Conservation (phyloP, 2,329 filamentous ascomycete genomes). For the Penicillium sp. region DNA sequence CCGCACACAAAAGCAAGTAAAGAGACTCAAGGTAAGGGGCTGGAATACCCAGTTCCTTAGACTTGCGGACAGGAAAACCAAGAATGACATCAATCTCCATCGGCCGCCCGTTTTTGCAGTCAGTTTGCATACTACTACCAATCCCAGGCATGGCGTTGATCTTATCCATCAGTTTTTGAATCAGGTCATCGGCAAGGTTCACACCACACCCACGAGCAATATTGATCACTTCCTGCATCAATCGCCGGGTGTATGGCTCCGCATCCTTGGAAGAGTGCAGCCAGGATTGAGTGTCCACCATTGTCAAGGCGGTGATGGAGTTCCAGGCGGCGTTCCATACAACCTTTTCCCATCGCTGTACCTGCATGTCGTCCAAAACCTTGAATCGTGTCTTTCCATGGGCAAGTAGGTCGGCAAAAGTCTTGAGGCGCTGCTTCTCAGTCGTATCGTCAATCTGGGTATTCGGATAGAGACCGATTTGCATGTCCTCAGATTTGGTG, state of each 20-base stretch:
- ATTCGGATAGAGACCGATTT: slow-evolving; percentile 56
- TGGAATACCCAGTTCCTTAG: slow-evolving; percentile 39
- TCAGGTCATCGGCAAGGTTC: slow-evolving; percentile 35
- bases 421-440: slow-evolving; percentile 42
- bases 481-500: slow-evolving; percentile 54
- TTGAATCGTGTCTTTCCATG: slow-evolving; percentile 43
- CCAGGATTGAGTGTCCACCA: slow-evolving; percentile 45
- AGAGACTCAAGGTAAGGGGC: slow-evolving; percentile 43
- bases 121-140: slow-evolving; percentile 49
- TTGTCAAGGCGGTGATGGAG: slow-evolving; percentile 44
- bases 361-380: slow-evolving; percentile 37
- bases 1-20: slow-evolving; percentile 32
- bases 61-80: slow-evolving; percentile 42
- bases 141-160: slow-evolving; percentile 43
- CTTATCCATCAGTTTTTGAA: slow-evolving; percentile 40
- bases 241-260: slow-evolving; percentile 35
- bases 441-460: slow-evolving; percentile 16
- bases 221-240: slow-evolving; percentile 48
- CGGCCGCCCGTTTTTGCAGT: slow-evolving; percentile 41
- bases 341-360: slow-evolving; percentile 42
- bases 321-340: slow-evolving; percentile 47
- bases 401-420: slow-evolving; percentile 44
- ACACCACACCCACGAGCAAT: slow-evolving; percentile 43
- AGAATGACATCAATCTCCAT: slow-evolving; percentile 52
- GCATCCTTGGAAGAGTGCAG: slow-evolving; percentile 43